These are phyloP conservation scores for Heteromeles arbutifolia DNA, from an alignment of 306 rosid species.

Conservation along the genomic window DNA sequence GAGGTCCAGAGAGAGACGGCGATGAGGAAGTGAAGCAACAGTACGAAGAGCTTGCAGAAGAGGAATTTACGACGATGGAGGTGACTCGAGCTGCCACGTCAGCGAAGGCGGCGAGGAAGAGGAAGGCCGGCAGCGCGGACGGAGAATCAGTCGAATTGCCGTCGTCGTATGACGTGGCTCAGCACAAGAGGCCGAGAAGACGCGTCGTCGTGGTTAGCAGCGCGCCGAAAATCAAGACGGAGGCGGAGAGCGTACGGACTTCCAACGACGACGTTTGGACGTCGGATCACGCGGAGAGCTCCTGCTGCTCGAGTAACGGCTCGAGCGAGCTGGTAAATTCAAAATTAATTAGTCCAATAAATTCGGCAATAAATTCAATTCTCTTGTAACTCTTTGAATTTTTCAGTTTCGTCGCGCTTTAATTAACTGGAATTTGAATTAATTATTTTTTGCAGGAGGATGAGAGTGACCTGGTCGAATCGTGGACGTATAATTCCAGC, in stretches of 20 bases:
- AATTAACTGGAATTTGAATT: constrained; percentile 20
- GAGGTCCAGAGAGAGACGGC: constrained; percentile 12
- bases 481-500: constrained; percentile 47
- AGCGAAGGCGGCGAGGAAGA: constrained; percentile 24
- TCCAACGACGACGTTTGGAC: not conserved
- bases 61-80: constrained; percentile 24
- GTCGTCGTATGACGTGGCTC: constrained; percentile 25
- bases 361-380: constrained; percentile 16
- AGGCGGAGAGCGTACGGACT: not conserved
- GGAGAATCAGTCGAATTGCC: constrained; percentile 20
- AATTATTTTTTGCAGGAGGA: constrained; percentile 31
- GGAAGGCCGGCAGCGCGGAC: constrained; percentile 23
- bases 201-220: not conserved
- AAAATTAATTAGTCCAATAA: not conserved
- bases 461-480: constrained; percentile 62
- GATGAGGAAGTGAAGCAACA: constrained; percentile 25
- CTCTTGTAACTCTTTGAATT: not conserved
- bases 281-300: constrained; percentile 30
- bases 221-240: constrained; percentile 7
- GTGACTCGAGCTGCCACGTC: constrained; percentile 10
- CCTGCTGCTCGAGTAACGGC: constrained; percentile 75
- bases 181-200: constrained; percentile 14
- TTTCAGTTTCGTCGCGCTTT: constrained; percentile 22
- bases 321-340: constrained; percentile 22
- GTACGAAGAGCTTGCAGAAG: not conserved